phyloP scores from a whole-genome alignment of 1,139 yeast genomes.

The Debaryomyces fabryi region DNA sequence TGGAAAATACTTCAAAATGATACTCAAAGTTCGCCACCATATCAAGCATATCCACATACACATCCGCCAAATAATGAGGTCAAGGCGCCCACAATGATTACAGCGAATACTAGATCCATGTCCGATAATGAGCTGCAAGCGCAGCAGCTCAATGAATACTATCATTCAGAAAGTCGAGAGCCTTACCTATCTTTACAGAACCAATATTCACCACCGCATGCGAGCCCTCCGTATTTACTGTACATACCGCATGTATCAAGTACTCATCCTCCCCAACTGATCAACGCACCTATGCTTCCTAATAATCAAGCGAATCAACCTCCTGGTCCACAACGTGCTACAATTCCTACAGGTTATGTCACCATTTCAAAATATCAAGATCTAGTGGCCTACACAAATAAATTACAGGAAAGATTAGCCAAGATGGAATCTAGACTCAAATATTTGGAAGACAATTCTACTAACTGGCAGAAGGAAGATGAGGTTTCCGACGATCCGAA shows the following conservation, averaged over 20 bases:
- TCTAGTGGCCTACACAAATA: slow-evolving; percentile 36
- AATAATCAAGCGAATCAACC: slow-evolving; percentile 1
- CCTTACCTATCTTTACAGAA: background rate
- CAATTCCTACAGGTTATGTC: slow-evolving; percentile 15
- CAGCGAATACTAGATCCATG: slow-evolving; percentile 12
- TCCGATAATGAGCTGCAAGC: background rate
- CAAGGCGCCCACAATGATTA: slow-evolving; percentile 14
- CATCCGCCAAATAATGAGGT: slow-evolving; percentile 5
- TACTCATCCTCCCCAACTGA: slow-evolving; percentile 12
- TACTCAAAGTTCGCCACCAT: slow-evolving; percentile 12
- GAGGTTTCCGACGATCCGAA: background rate
- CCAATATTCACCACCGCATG: slow-evolving; percentile 1
- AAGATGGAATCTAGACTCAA: slow-evolving; percentile 29
- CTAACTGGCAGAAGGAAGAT: background rate
- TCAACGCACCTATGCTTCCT: background rate
- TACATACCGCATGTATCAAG: background rate
- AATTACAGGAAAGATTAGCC: slow-evolving; percentile 32
- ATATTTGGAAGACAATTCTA: slow-evolving; percentile 18
- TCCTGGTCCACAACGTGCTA: background rate
- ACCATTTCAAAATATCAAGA: slow-evolving; percentile 37
- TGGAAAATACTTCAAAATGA: slow-evolving; percentile 17
- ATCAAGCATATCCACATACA: slow-evolving; percentile 11
- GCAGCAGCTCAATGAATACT: background rate
- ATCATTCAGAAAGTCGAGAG: background rate
- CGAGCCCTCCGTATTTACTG: slow-evolving; percentile 3